These are phyloP conservation scores for Colletotrichum cordylinicola DNA, from an alignment of 2,329 filamentous ascomycete genomes.

Conservation along the genomic window DNA sequence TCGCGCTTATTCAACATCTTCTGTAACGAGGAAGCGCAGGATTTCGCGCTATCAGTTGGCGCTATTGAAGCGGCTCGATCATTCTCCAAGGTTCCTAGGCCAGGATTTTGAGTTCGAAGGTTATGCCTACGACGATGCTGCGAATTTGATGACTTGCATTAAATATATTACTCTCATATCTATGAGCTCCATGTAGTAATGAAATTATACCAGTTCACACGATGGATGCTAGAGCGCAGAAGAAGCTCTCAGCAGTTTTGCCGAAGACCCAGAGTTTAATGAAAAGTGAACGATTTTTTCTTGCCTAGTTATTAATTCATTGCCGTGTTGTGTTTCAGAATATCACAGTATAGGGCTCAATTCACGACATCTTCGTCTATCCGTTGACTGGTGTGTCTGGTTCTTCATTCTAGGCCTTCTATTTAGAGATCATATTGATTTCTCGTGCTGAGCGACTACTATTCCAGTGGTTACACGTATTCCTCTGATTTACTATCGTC, in stretches of 20 bases:
- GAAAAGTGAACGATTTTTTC: too few relatives aligned
- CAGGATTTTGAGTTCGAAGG: too few relatives aligned
- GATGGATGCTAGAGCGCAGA: too few relatives aligned
- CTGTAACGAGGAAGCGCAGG: background rate
- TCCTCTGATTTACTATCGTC: background rate
- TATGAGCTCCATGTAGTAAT: too few relatives aligned
- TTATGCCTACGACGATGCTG: too few relatives aligned
- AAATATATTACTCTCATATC: too few relatives aligned
- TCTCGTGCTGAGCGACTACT: background rate
- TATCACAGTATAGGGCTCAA: too few relatives aligned
- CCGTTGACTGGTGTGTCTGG: background rate
- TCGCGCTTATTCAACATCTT: background rate
- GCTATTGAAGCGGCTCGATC: background rate
- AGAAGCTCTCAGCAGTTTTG: too few relatives aligned
- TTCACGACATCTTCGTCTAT: background rate
- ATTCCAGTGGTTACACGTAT: accelerated
- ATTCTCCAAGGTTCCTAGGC: background rate
- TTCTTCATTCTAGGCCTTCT: background rate
- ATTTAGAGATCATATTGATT: background rate
- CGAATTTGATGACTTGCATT: background rate
- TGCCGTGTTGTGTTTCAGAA: too few relatives aligned
- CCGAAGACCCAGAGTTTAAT: too few relatives aligned
- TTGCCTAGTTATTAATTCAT: too few relatives aligned
- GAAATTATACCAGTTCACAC: too few relatives aligned
- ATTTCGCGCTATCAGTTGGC: background rate